Evolutionary conservation across 1,284 basidiomycete species (phyloP), one percentile per base, ranked within the genome.

Genomic region (Leccinum insigne): DNA sequence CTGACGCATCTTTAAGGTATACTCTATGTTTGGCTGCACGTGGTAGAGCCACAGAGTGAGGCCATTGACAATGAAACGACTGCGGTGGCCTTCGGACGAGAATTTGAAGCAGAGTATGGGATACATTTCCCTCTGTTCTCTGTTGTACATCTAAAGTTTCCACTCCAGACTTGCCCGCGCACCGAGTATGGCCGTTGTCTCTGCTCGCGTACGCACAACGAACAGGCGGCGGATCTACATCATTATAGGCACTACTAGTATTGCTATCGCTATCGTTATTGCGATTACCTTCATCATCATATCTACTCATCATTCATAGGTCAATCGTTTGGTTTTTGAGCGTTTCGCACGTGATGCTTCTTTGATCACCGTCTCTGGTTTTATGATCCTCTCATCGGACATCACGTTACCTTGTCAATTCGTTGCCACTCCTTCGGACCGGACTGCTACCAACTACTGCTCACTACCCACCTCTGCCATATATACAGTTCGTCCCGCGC

Each of bases 61-160:
- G 32, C 32, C 32, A 32, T 32, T 32, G 32, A 32, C 32, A 32
- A 32, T 32, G 32, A 32, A 32, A 32, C 32, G 32, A 32, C 32
- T 69, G 93, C 94, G n/a, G 84, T 80, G 9, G 80, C 80, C n/a
- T 92, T 92, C 10, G 89, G 93, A 78, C 87, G 88, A 68, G 94
- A 97, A 76, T 88, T 92, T 65, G 91, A 94, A 80, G 81, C 83
- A 62, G 94, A 93, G 95, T 95, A 64, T 62, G 23, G 26, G 44
- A 49, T 44, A 32, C 32, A 32, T 65, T 26, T 21, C 23, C 3
- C 3, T 63, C 2, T 7, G 14, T 14, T 42, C 47, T 54, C 59
- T 63, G 42, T n/a, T 3, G 57, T 70, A 44, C n/a, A 11, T 65
- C 65, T 71, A 47, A 74, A 35, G 1, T 44, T 26, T 40, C 38